Conservation (phyloP, 2,329 filamentous ascomycete species). For the Pseudogymnoascus sp. region DNA sequence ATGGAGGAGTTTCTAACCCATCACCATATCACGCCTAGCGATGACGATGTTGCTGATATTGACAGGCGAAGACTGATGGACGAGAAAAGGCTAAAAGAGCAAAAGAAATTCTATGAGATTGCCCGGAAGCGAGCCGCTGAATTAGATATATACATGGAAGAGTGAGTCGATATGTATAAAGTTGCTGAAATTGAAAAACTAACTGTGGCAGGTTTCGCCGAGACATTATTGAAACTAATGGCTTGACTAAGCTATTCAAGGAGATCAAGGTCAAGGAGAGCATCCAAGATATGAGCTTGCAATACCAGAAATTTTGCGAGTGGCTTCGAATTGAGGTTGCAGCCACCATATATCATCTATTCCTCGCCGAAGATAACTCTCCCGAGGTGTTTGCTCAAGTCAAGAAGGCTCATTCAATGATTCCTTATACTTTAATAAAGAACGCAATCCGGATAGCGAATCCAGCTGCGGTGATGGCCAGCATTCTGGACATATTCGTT, state of each 20-base stretch:
- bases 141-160: constrained; percentile 95
- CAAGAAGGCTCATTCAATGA: constrained; percentile 86
- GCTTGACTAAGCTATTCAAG: constrained; percentile 82
- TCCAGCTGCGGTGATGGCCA: constrained; percentile 94
- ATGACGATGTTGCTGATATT: constrained; percentile 80
- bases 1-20: constrained; percentile 75
- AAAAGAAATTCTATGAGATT: constrained; percentile 91
- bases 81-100: constrained; percentile 81
- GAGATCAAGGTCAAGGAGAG: constrained; percentile 87
- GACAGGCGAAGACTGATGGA: constrained; percentile 72
- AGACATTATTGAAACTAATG: constrained; percentile 64
- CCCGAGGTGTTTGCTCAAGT: constrained; percentile 91
- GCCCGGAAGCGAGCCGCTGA: constrained; percentile 83
- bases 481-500: constrained; percentile 86
- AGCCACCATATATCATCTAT: constrained; percentile 92
- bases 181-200: constrained; percentile 8
- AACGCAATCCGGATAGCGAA: constrained; percentile 96
- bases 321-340: constrained; percentile 97
- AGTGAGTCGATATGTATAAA: constrained; percentile 43
- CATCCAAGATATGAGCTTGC: constrained; percentile 80
- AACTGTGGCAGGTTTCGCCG: constrained; percentile 47
- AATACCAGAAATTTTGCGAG: constrained; percentile 97
- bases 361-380: constrained; percentile 96
- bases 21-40: constrained; percentile 63
- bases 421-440: constrained; percentile 89